Percentiles rank a stretch among this genome's conserved stretches.
Evolutionary conservation across 2,329 filamentous ascomycete species (phyloP).

Genomic region (Aspergillus brasiliensis): DNA sequence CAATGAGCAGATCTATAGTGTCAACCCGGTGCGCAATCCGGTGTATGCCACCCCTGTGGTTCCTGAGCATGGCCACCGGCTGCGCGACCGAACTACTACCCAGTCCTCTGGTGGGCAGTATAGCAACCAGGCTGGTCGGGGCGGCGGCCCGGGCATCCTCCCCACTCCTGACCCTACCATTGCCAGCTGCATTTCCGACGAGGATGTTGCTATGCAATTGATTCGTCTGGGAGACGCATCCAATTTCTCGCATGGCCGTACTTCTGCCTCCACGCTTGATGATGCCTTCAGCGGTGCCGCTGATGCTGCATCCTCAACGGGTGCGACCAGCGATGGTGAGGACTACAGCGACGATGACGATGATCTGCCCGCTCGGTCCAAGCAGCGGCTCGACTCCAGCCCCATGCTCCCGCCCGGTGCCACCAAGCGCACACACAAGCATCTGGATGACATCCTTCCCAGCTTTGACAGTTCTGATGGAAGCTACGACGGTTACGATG

Average conservation of each 20-base stretch:
- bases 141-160: constrained; percentile 62
- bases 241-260: constrained; percentile 89
- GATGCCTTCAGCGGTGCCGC: constrained; percentile 90
- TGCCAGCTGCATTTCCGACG: constrained; percentile 94
- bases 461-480: constrained; percentile 61
- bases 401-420: constrained; percentile 48
- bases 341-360: constrained; percentile 64
- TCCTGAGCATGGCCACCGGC: constrained; percentile 62
- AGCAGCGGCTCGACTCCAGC: constrained; percentile 46
- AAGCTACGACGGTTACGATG: constrained; percentile 64
- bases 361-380: constrained; percentile 49
- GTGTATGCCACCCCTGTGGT: constrained; percentile 64
- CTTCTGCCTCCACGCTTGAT: constrained; percentile 88
- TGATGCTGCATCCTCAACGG: constrained; percentile 80
- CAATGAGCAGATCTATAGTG: constrained; percentile 44
- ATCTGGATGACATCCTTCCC: constrained; percentile 55
- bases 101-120: constrained; percentile 46
- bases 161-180: constrained; percentile 97
- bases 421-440: constrained; percentile 51
- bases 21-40: constrained; percentile 33
- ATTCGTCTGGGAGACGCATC: constrained; percentile 95
- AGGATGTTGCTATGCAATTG: constrained; percentile 94
- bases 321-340: constrained; percentile 78
- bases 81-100: constrained; percentile 65
- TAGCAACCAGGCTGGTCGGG: constrained; percentile 42